Evolutionary conservation across 371 early-diverging fungal genomes (phyloP), one percentile per base, ranked within the genome.

Genomic region (Apophysomyces elegans): DNA sequence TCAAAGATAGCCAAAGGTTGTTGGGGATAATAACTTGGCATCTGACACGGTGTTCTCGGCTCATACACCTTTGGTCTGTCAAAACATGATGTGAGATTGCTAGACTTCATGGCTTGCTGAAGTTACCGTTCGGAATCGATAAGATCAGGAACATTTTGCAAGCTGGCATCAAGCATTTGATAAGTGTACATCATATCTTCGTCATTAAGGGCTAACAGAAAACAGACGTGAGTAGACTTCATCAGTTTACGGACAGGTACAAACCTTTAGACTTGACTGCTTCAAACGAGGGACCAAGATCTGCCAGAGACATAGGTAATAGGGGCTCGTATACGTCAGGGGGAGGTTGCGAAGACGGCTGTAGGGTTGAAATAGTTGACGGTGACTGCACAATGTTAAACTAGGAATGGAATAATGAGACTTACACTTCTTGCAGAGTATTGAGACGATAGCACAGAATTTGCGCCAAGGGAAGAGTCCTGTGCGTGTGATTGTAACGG

Each of bases 11-110:
- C 81, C 46, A 90, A 78, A n/a, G 94, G 92, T 43, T 86, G 88
- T 64, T 94, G 94, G 56, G 97, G 98, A 73, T 96, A 98, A 74
- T 96, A 97, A 39, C 75, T 78, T 9, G 98, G 96, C 7, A 91
- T 90, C 14, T 88, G 88, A 59, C 87, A 90, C 37, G 96, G 94
- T 46, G 85, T 84, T 64, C 86, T 80, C 26, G 96, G 93, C 35
- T 86, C 76, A 69, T 93, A 95, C 35, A 81, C 64, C 66, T 88
- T 89, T 35, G 90, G 90, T 62, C 86, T 85, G 69, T 12, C 1
- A 7, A 5, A 9, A 7, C 8, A 1, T 7, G 16, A n/a, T 9
- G 21, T 21, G 21, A 21, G 18, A 18, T 50, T 21, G 21, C 21
- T 50, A n/a, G 5, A 41, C 44, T 47, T 11, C 12, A 61, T 6